A percentile compares a stretch with the other conserved stretches of the same genome.
Evolutionary conservation across 495 filamentous ascomycete species (phyloP).

Genomic region (Entonaema liquescens): DNA sequence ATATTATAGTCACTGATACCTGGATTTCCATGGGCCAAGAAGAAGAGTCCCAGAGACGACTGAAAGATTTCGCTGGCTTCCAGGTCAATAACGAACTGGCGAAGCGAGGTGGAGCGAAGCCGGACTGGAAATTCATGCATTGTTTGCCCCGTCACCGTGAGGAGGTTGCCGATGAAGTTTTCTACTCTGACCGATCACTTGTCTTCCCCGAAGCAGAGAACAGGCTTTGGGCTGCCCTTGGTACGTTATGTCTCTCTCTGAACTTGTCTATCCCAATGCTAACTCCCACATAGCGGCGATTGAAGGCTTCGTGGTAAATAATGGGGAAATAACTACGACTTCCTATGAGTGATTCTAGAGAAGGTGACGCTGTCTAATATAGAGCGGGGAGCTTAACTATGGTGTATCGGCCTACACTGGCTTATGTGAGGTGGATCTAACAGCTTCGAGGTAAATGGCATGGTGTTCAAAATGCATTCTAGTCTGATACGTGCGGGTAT

Average conservation of each 20-base stretch:
- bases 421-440: not conserved
- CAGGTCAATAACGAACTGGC: conserved; percentile 88
- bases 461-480: conserved; percentile 1
- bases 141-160: conserved; percentile 93
- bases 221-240: conserved; percentile 85
- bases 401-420: not conserved
- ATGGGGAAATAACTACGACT: conserved; percentile 66
- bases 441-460: not conserved
- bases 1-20: conserved; percentile 93
- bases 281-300: conserved; percentile 65
- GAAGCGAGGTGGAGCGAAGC: conserved; percentile 83
- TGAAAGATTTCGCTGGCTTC: conserved; percentile 87
- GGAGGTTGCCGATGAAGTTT: conserved; percentile 94
- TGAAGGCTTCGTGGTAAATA: conserved; percentile 91
- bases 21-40: conserved; percentile 99
- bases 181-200: conserved; percentile 81
- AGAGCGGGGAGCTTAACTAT: not conserved
- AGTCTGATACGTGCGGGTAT: not conserved
- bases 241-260: conserved; percentile 49
- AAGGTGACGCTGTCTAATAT: not conserved
- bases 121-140: conserved; percentile 98
- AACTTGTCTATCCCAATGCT: conserved; percentile 20
- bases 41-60: conserved; percentile 73
- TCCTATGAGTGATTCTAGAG: not conserved
- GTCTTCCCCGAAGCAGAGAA: conserved; percentile 97